Evolutionary conservation across 2,329 filamentous ascomycete species (phyloP).

Genomic region (Amauroascus verrucosus): DNA sequence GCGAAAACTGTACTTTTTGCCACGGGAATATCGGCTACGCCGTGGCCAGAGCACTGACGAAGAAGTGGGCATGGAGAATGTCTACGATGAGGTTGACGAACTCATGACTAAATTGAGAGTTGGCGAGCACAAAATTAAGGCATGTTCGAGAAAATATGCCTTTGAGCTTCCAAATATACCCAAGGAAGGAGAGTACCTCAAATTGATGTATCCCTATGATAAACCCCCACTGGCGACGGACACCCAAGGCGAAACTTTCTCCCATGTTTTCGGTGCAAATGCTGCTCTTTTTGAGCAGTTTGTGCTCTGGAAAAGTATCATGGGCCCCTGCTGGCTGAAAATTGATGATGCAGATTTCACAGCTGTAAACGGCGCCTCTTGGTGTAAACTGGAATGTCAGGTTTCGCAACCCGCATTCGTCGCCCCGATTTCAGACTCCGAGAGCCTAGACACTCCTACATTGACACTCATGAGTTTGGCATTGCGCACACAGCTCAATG

Average conservation of each 20-base stretch:
- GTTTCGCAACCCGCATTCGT: constrained; percentile 70
- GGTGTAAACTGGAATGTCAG: constrained; percentile 89
- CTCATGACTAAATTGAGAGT: constrained; percentile 84
- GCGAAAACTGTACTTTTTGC: constrained; percentile 85
- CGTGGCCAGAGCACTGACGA: constrained; percentile 61
- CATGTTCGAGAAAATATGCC: constrained; percentile 80
- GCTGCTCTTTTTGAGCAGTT: constrained; percentile 96
- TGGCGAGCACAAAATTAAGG: constrained; percentile 85
- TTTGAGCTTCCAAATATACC: constrained; percentile 85
- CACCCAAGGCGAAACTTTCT: constrained; percentile 75
- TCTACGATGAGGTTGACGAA: constrained; percentile 78
- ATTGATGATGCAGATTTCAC: constrained; percentile 78
- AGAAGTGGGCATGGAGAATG: constrained; percentile 73
- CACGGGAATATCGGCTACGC: constrained; percentile 53
- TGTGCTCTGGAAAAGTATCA: constrained; percentile 96
- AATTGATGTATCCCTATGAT: constrained; percentile 90
- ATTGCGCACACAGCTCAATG: constrained; percentile 77
- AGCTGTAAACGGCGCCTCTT: constrained; percentile 80
- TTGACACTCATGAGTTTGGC: constrained; percentile 94
- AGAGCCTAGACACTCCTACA: constrained; percentile 72
- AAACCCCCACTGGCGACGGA: constrained; percentile 65
- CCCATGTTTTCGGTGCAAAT: constrained; percentile 84
- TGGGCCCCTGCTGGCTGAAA: constrained; percentile 96
- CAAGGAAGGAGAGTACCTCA: constrained; percentile 81
- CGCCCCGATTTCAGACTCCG: constrained; percentile 60